Percentiles rank a stretch among this genome's conserved stretches.
Conservation (phyloP, 2,329 filamentous ascomycete genomes). For the Penicillium sumatraense region DNA sequence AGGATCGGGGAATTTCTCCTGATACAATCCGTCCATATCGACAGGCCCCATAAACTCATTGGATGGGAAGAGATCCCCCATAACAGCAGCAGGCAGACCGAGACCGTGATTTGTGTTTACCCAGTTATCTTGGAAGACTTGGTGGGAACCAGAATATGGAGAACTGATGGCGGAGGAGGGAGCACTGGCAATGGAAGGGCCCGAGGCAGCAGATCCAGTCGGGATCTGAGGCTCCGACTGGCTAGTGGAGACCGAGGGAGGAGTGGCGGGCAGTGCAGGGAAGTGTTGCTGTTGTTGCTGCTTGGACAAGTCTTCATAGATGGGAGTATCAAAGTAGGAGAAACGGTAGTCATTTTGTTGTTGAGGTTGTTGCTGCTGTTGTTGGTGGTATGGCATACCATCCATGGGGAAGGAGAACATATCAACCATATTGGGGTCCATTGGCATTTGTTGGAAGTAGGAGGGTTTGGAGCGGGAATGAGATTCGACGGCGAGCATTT, state of each 20-base stretch:
- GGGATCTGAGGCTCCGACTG: conserved; percentile 54
- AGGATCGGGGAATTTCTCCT: conserved; percentile 47
- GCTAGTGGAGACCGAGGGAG: conserved; percentile 36
- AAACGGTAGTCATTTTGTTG: conserved; percentile 12
- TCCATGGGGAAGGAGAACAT: conserved; percentile 37
- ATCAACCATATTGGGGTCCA: conserved; percentile 38
- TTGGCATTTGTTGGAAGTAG: conserved; percentile 37
- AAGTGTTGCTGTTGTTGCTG: conserved; percentile 33
- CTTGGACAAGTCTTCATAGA: conserved; percentile 33
- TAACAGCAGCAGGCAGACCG: conserved; percentile 67
- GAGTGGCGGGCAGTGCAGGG: conserved; percentile 37
- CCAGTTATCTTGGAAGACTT: conserved; percentile 65
- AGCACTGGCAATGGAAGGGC: conserved; percentile 59
- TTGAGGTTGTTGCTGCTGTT: background rate
- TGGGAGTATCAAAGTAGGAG: conserved; percentile 34
- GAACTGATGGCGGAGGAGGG: conserved; percentile 71
- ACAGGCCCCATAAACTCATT: conserved; percentile 55
- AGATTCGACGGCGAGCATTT: conserved; percentile 41
- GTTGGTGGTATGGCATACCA: conserved; percentile 15
- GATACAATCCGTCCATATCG: conserved; percentile 48
- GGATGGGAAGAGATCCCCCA: conserved; percentile 60
- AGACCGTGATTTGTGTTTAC: conserved; percentile 57
- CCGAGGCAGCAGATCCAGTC: conserved; percentile 65
- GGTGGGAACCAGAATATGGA: conserved; percentile 65
- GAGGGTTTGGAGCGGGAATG: conserved; percentile 32